Evolutionary conservation across 192 early-diverging fungal genomes (phyloP).

Genomic region (Umbelopsis ramanniana): DNA sequence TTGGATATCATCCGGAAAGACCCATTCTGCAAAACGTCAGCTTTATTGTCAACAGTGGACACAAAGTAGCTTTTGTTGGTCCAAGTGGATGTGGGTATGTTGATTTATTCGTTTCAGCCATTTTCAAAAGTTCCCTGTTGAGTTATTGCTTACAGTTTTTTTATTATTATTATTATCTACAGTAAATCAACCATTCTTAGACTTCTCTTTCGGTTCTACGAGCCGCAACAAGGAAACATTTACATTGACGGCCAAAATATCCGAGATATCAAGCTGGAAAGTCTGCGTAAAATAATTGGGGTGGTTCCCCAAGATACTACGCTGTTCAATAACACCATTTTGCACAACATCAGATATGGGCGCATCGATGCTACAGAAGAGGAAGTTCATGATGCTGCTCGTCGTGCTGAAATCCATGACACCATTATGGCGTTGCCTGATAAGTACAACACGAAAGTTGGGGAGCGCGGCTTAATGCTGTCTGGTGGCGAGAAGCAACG

Average conservation of each 20-base stretch:
- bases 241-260: constrained; percentile 88
- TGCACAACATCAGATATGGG: constrained; percentile 94
- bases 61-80: constrained; percentile 90
- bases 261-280: constrained; percentile 75
- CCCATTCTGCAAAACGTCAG: constrained; percentile 63
- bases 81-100: constrained; percentile 90
- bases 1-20: constrained; percentile 82
- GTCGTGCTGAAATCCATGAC: constrained; percentile 63
- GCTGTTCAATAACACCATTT: constrained; percentile 92
- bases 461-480: constrained; percentile 74
- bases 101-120: constrained; percentile 38
- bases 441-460: constrained; percentile 69
- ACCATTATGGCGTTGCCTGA: constrained; percentile 61
- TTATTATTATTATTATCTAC: constrained; percentile 51
- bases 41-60: constrained; percentile 86
- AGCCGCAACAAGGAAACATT: constrained; percentile 80
- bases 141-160: constrained; percentile 43
- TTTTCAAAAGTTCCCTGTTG: constrained; percentile 43
- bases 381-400: constrained; percentile 66
- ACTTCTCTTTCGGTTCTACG: constrained; percentile 94
- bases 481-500: constrained; percentile 76
- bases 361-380: constrained; percentile 61
- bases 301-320: constrained; percentile 94
- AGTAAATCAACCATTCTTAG: constrained; percentile 84
- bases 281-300: constrained; percentile 78